Evolutionary conservation across 2,329 filamentous ascomycete genomes (phyloP), one percentile per base, ranked within the genome.

Genomic region (Aspergillus calidoustus): DNA sequence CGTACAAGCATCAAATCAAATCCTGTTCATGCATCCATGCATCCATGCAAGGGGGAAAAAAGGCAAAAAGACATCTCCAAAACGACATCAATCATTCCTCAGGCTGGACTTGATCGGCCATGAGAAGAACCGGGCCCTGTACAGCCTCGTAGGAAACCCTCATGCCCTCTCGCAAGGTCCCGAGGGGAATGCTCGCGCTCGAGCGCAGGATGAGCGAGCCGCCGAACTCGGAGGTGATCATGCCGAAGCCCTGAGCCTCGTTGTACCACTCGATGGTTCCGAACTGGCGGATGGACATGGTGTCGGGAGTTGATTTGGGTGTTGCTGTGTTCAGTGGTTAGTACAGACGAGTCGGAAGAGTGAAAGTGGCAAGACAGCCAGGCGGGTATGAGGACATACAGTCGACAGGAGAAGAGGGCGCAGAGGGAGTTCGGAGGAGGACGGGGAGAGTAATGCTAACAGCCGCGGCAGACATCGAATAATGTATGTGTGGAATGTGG

Each of bases 221-320:
- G 19, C 60, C 60, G 23, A 54, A 46, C 19, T 59, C 56, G 28
- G 51, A 54, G 28, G 60, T 62, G 34, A 62, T 62, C 38, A 59
- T 59, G 56, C 60, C 60, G 47, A 55, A 62, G 38, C 60, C 60
- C 56, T 59, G 43, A 5, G 43, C 51, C 43, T 56, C 60, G 30
- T 62, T 54, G 51, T 55, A 62, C 34, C 41, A 62, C 41, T 62
- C 59, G 46, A 62, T 46, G 17, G 38, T 59, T 31, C 60, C 60
- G 43, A 23, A 43, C 28, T 62, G 56, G 28, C 60, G 55, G 46
- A 59, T 49, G 44, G 34, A 19, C 57, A 59, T 59, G 44, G 23
- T 49, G 54, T 19, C 44, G 22, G 15, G 9, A 1, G n/a, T 43
- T 43, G 38, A n/a, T 15, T 43, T 47, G n/a, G n/a, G 22, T 47